Percentiles rank a stretch among this genome's conserved stretches.
phyloP scores from a whole-genome alignment of 345 rosid genomes.

The Microthlaspi erraticum region DNA sequence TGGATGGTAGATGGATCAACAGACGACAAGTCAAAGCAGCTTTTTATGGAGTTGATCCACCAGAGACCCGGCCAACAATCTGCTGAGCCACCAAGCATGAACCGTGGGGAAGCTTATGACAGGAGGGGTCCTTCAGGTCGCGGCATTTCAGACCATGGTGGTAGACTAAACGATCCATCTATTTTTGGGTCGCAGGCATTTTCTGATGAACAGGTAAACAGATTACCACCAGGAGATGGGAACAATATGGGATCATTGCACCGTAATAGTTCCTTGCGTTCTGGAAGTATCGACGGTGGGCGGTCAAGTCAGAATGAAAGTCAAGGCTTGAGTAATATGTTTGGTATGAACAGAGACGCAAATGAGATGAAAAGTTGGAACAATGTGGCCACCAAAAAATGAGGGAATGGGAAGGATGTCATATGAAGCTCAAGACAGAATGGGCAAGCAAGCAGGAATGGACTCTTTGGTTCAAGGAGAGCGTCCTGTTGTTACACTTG shows the following conservation, averaged over 20 bases:
- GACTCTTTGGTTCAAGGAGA: slow-evolving; percentile 40
- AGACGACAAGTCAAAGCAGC: slow-evolving; percentile 64
- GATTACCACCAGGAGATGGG: slow-evolving; percentile 35
- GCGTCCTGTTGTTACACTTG: slow-evolving; percentile 40
- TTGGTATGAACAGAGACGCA: slow-evolving; percentile 40
- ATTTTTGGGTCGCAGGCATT: slow-evolving; percentile 36
- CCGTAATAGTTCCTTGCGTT: slow-evolving; percentile 45
- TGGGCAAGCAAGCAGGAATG: slow-evolving; percentile 42
- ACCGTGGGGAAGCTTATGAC: slow-evolving; percentile 51
- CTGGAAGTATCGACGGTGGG: slow-evolving; percentile 46
- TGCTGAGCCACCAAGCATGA: slow-evolving; percentile 47
- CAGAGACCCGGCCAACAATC: slow-evolving; percentile 51
- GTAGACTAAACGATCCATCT: slow-evolving; percentile 35
- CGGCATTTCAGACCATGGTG: slow-evolving; percentile 47
- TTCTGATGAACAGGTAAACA: slow-evolving; percentile 39
- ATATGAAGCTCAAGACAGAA: slow-evolving; percentile 48
- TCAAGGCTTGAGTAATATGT: slow-evolving; percentile 39
- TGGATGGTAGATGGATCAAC: slow-evolving; percentile 57
- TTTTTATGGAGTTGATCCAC: slow-evolving; percentile 53
- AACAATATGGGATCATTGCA: slow-evolving; percentile 44
- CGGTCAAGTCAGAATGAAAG: slow-evolving; percentile 39
- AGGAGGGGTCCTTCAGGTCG: slow-evolving; percentile 56
- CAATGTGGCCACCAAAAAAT: slow-evolving; percentile 39
- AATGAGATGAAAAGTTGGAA: slow-evolving; percentile 45
- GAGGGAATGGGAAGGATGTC: slow-evolving; percentile 45